A percentile compares a stretch with the other conserved stretches of the same genome.
phyloP scores from a whole-genome alignment of 1,139 yeast species.

The Suhomyces maxii region DNA sequence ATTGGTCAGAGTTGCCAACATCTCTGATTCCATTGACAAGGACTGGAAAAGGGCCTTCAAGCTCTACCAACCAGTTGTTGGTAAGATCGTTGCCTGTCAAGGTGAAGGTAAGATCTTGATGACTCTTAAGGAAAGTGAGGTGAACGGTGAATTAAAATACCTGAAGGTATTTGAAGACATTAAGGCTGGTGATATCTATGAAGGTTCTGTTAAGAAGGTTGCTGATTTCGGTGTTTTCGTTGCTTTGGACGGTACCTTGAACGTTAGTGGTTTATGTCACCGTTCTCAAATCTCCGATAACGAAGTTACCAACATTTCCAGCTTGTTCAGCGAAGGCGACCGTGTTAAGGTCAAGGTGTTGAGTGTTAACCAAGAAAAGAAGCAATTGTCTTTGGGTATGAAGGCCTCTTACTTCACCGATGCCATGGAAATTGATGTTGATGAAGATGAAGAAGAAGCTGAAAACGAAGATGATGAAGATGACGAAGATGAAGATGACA shows the following conservation, averaged over 20 bases:
- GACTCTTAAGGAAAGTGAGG: conserved; percentile 81
- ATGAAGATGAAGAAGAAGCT: conserved; percentile 28
- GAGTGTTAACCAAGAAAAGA: conserved; percentile 60
- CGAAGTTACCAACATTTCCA: conserved; percentile 47
- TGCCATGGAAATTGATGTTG: conserved; percentile 27
- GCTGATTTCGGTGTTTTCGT: conserved; percentile 93
- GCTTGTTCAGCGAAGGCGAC: conserved; percentile 84
- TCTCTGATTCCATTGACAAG: conserved; percentile 76
- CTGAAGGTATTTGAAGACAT: conserved; percentile 66
- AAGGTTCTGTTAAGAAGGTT: conserved; percentile 77
- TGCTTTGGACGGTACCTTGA: conserved; percentile 69
- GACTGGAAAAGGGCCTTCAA: conserved; percentile 85
- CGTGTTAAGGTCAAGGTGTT: conserved; percentile 82
- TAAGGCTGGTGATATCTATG: conserved; percentile 65
- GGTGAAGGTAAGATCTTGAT: conserved; percentile 66
- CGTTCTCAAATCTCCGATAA: conserved; percentile 80
- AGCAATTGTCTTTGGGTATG: conserved; percentile 84
- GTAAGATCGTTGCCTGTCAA: conserved; percentile 66
- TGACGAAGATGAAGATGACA: conserved; percentile 21
- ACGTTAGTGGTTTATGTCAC: conserved; percentile 86
- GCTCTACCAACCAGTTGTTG: conserved; percentile 72
- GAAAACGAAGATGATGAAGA: conserved; percentile 29
- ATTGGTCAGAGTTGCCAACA: conserved; percentile 76
- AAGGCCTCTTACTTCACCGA: conserved; percentile 83
- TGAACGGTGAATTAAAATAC: conserved; percentile 62